phyloP scores from a whole-genome alignment of 805 yeast species.

The Starmerella bombicola region DNA sequence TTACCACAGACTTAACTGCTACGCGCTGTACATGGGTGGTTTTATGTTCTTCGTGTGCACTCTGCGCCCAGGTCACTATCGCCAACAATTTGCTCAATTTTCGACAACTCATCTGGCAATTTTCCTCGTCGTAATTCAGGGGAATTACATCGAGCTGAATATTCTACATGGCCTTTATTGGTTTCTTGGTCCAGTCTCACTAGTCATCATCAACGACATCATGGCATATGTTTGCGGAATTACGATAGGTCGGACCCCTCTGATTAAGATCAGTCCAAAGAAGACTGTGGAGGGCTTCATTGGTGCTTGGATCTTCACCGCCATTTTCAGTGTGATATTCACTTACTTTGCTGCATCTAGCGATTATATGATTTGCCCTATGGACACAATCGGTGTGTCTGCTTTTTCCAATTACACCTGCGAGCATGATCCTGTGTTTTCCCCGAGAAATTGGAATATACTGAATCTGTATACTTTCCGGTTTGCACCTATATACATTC shows the following conservation, averaged over 20 bases:
- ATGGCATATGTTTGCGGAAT: slow-evolving; percentile 96
- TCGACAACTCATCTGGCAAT: slow-evolving; percentile 91
- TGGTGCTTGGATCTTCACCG: slow-evolving; percentile 95
- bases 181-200: slow-evolving; percentile 83
- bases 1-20: slow-evolving; percentile 75
- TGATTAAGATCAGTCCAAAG: slow-evolving; percentile 88
- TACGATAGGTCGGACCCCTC: slow-evolving; percentile 84
- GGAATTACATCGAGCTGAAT: slow-evolving; percentile 82
- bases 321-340: slow-evolving; percentile 54
- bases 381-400: slow-evolving; percentile 42
- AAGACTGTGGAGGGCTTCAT: slow-evolving; percentile 95
- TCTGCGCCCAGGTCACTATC: slow-evolving; percentile 74
- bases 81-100: slow-evolving; percentile 86
- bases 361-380: slow-evolving; percentile 80
- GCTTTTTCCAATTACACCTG: slow-evolving; percentile 56
- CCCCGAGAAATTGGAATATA: slow-evolving; percentile 62
- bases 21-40: slow-evolving; percentile 73
- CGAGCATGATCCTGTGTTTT: slow-evolving; percentile 78
- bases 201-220: slow-evolving; percentile 88
- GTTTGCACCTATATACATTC: slow-evolving; percentile 81
- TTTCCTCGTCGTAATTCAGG: slow-evolving; percentile 80
- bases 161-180: slow-evolving; percentile 84
- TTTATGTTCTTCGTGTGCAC: slow-evolving; percentile 83
- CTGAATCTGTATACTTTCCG: slow-evolving; percentile 32
- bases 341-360: slow-evolving; percentile 52